A percentile compares a stretch with the other conserved stretches of the same genome.
phyloP scores from a whole-genome alignment of 179 eudicot species.

The Patellifolia procumbens region DNA sequence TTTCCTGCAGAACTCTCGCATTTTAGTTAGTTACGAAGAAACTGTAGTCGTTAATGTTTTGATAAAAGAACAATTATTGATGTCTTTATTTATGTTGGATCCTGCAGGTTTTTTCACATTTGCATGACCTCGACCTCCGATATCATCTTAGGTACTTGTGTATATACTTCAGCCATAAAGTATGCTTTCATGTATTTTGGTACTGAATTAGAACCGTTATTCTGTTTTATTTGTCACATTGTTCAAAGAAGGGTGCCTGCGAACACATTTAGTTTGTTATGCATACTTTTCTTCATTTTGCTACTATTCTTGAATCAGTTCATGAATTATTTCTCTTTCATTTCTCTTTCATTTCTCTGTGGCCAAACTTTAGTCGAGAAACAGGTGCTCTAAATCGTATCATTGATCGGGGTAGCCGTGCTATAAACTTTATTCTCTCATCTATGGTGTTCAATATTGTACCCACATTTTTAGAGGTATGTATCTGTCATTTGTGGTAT shows the following conservation, averaged over 20 bases:
- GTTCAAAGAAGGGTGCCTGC: neutral
- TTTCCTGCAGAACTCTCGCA: neutral
- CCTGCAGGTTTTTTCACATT: slow-evolving; percentile 87
- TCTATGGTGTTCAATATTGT: slow-evolving; percentile 95
- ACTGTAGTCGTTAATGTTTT: neutral
- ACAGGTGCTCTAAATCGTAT: slow-evolving; percentile 92
- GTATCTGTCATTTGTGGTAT: slow-evolving; percentile 20
- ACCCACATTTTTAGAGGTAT: slow-evolving; percentile 92
- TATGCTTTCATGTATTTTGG: neutral
- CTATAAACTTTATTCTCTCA: slow-evolving; percentile 89
- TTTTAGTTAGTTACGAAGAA: neutral
- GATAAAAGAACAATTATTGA: neutral
- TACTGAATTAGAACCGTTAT: neutral
- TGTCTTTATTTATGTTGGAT: neutral
- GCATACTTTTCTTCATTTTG: neutral
- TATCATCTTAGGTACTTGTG: slow-evolving; percentile 97
- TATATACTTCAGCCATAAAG: slow-evolving; percentile 12
- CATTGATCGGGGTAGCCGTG: slow-evolving; percentile 99
- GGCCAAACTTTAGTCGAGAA: slow-evolving; percentile 61
- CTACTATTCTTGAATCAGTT: neutral
- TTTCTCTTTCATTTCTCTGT: slow-evolving; percentile 25
- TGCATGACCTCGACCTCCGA: slow-evolving; percentile 92
- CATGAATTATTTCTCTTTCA: slow-evolving; percentile 20
- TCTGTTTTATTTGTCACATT: neutral
- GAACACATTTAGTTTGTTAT: neutral